Evolutionary conservation across 345 rosid species (phyloP), one percentile per base, ranked within the genome.

Genomic region (Anastatica hierochuntica): DNA sequence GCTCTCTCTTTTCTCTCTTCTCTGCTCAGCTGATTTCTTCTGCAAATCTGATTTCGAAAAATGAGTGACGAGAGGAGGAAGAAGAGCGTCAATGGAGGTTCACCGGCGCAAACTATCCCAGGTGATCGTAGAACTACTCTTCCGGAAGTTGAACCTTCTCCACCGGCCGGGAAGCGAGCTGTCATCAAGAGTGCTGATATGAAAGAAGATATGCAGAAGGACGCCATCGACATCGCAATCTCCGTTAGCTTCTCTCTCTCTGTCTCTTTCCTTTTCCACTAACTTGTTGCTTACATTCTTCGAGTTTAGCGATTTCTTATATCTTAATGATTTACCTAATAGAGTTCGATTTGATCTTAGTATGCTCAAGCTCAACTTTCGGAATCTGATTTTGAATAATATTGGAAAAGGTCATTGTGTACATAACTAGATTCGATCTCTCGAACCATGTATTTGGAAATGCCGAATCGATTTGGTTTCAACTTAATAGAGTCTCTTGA

Each of bases 181-280:
- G 54, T 73, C 64, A 72, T 92, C 64, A 88, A 85, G 77, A 92
- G 88, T 74, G 94, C 97, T 60, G 98, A 92, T 74, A 92, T 92
- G 98, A 92, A 83, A 70, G 97, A 88, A 0, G 94, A 83, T 59
- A 70, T 85, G 94, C 97, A 92, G 74, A 83, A 77, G 36, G 98
- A 92, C 23, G 98, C 95, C 23, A 61, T 88, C 49, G 86, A 85
- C 7, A 81, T 92, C 56, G 87, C 98, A 56, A 63, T 83, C 58
- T 66, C 85, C 20, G 98, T 92, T 57, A 71, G 7, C 15, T 42
- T 34, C 47, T 37, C 11, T 16, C 24, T 45, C n/a, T 19, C 15
- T 52, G 11, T n/a, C 0, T 13, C 13, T 24, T 38, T n/a, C 10
- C 33, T 36, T 20, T 53, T 50, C 21, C 18, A 43, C 41, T 49